Base-by-base conservation (phyloP, 352 stramenopile genomes). In the Phytopythium oedochilum region DNA sequence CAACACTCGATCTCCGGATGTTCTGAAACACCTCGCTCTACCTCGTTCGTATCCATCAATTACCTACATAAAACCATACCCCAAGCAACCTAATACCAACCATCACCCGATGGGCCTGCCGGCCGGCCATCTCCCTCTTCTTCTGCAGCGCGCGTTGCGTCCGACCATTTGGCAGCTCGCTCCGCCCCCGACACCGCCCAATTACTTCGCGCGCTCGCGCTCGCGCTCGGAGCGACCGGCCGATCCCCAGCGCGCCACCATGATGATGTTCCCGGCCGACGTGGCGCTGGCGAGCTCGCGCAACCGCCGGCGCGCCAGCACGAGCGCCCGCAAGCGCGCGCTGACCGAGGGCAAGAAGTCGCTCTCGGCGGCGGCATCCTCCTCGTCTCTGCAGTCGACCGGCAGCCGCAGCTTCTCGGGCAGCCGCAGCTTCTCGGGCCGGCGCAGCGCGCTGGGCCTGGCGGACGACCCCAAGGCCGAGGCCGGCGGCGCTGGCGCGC, bases 211-310 rank as follows among this genome's bases (percentile, higher is more conserved):
- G 9, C 29, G 5, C 5, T 9, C 29, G 29, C 29, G 29, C 29
- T 32, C 5, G n/a, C n/a, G n/a, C n/a, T n/a, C n/a, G n/a, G n/a
- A n/a, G n/a, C n/a, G n/a, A n/a, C n/a, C n/a, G 29, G 29, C 29
- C 5, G 5, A 32, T 9, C 8, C 15, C 46, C 10, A 23, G 31
- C 31, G 12, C 6, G 18, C 28, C 40, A 45, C 25, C 32, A 56
- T 26, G 42, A 71, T 69, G 63, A 74, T 74, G 66, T 71, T 71
- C 45, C 69, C 66, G 20, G 55, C 56, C 32, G 60, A 71, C 28
- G 54, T 71, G 39, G 66, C 66, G 26, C 59, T 65, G 55, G 60
- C 63, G 46, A 32, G 59, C 48, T 57, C 63, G 34, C 63, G 60
- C 31, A 38, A 57, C 25, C 59, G 63, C 2, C 62, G 59, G 17